These are phyloP conservation scores for Durusdinium trenchii DNA, from an alignment of 73 alveolate species.

Conservation along the genomic window DNA sequence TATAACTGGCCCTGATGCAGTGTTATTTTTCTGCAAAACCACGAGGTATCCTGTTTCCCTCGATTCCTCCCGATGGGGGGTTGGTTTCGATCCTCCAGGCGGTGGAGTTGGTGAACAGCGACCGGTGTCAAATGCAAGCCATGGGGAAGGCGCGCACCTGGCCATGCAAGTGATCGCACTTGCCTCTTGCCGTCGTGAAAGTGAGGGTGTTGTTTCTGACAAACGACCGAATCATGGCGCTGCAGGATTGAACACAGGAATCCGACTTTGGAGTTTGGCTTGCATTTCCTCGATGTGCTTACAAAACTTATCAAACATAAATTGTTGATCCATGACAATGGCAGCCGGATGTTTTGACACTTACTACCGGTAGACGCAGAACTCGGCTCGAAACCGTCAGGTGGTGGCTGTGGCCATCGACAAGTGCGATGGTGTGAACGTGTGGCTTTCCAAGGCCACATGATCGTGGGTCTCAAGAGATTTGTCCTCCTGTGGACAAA, in stretches of 20 bases:
- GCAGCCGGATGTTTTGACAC: too few species aligned
- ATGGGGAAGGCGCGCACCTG: slow-evolving; percentile 59
- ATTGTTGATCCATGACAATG: too few species aligned
- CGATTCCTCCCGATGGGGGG: too few species aligned
- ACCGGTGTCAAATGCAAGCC: slow-evolving; percentile 94
- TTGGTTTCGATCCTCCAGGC: too few species aligned
- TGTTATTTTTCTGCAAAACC: too few species aligned
- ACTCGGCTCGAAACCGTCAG: background rate
- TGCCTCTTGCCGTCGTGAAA: background rate
- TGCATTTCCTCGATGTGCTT: too few species aligned
- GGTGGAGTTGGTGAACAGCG: slow-evolving; percentile 91
- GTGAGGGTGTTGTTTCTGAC: background rate
- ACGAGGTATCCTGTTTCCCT: too few species aligned
- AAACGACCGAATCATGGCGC: background rate
- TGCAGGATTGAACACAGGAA: background rate
- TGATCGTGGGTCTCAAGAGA: too few species aligned
- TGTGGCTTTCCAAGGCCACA: slow-evolving; percentile 74
- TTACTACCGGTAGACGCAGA: too few species aligned
- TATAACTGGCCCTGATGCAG: too few species aligned
- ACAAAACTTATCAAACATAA: too few species aligned
- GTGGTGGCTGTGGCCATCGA: slow-evolving; percentile 90
- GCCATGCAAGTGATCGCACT: background rate
- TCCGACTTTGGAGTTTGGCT: background rate
- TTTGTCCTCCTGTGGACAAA: too few species aligned
- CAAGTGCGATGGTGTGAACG: slow-evolving; percentile 93